A percentile compares a stretch with the other conserved stretches of the same genome.
These are phyloP conservation scores for Mortierella sp. DNA, from an alignment of 371 early-diverging fungal species.

Conservation along the genomic window DNA sequence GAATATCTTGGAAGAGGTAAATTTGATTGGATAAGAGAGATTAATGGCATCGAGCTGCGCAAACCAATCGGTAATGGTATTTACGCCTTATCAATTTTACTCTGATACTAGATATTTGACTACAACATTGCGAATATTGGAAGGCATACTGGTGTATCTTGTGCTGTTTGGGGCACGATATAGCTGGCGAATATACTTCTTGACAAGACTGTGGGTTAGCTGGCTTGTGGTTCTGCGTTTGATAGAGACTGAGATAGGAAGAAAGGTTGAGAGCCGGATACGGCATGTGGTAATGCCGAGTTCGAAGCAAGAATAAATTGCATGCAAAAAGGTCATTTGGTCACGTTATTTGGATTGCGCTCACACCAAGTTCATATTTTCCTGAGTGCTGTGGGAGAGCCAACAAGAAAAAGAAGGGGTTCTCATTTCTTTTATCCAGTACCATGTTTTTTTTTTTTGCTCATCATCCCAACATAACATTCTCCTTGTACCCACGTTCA, in stretches of 20 bases:
- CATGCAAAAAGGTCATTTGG: not conserved
- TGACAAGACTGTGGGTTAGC: slow-evolving; percentile 17
- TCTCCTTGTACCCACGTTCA: not conserved
- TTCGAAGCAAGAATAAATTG: slow-evolving; percentile 4
- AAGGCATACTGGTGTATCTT: slow-evolving; percentile 24
- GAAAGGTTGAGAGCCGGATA: not conserved
- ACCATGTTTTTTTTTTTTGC: not conserved
- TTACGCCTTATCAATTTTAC: not conserved
- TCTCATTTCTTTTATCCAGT: not conserved
- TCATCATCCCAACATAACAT: not conserved
- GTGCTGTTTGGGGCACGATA: slow-evolving; percentile 32
- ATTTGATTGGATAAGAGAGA: not conserved
- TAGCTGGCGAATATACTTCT: slow-evolving; percentile 38
- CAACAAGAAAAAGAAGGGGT: not conserved
- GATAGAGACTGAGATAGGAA: slow-evolving; percentile 4
- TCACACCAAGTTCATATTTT: not conserved
- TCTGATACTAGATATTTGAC: slow-evolving; percentile 4
- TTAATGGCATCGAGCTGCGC: not conserved
- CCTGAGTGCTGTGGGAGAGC: not conserved
- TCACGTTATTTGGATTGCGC: not conserved
- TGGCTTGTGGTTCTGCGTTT: slow-evolving; percentile 27
- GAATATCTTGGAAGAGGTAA: slow-evolving; percentile 62
- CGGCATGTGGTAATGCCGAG: not conserved
- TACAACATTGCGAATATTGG: slow-evolving; percentile 22
- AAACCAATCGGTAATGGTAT: not conserved